Evolutionary conservation across 2,329 filamentous ascomycete species (phyloP), one percentile per base, ranked within the genome.

Genomic region (Epichloe festucae): DNA sequence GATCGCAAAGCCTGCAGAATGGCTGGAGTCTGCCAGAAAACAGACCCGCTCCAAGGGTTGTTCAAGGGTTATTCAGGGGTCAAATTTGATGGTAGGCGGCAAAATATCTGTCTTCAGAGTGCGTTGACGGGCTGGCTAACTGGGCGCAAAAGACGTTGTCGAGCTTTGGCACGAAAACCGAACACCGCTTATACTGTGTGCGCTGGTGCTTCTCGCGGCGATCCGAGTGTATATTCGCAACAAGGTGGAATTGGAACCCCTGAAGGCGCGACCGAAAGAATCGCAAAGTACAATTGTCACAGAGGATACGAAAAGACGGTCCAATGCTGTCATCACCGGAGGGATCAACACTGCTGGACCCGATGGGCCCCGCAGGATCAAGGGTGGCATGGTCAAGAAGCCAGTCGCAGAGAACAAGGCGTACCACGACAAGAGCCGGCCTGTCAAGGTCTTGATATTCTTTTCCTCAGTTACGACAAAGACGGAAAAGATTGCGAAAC

Each of bases 401-500:
- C 55, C 63, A 7, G 55, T 58, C 2, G 58, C 60, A 45, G 57
- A 59, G 12, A 53, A 54, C 12, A 57, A 63, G 19, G 51, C 63
- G 17, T 53, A 53, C 52, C 58, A 56, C 39, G 66, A 67, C 50
- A 34, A 70, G 41, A 59, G 58, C 11, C 65, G 71, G 27, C 76
- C 74, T 48, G 75, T 89, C 51, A 85, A 91, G 63, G 78, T 86
- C 2, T 67, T 95, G 15, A 70, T 96, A 35, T 97, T 96, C 71
- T 97, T 86, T 71, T 91, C 89, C 2, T 95, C 90, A 1, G 73
- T 97, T 52, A 94, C 88, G 3, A 88, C 84, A 3, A 87, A 81
- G 35, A 96, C 90, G 1, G 84, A 91, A 63, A 83, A 79, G 60
- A 80, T 83, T 53, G 85, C 86, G 2, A 76, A 79, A 23, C 71